Evolutionary conservation across 805 yeast species (phyloP).

Genomic region (Kurtzmaniella fragi): DNA sequence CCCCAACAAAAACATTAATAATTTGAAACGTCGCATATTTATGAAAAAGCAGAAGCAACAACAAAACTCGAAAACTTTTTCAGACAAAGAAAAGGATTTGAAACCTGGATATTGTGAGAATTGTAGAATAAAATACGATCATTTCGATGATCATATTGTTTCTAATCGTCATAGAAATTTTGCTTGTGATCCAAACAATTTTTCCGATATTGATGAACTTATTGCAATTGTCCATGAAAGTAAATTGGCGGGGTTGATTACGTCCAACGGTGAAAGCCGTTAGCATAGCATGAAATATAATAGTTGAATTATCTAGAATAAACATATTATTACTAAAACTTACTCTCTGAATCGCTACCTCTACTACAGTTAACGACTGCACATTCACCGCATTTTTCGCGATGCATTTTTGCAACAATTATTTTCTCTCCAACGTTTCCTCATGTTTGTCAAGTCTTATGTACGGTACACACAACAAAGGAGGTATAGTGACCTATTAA

Average conservation of each 20-base stretch:
- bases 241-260: slow-evolving; percentile 35
- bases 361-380: too few relatives aligned
- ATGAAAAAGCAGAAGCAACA: slow-evolving; percentile 32
- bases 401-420: slow-evolving; percentile 1
- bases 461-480: slow-evolving; percentile 2
- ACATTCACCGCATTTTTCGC: too few relatives aligned
- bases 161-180: slow-evolving; percentile 71
- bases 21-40: slow-evolving; percentile 42
- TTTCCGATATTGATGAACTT: slow-evolving; percentile 70
- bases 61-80: slow-evolving; percentile 4
- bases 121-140: slow-evolving; percentile 78
- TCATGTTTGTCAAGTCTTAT: slow-evolving; percentile 1
- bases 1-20: slow-evolving; percentile 46
- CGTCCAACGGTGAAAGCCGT: slow-evolving; percentile 37
- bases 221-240: slow-evolving; percentile 47
- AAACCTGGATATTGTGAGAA: slow-evolving; percentile 89
- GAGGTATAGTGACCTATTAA: slow-evolving; percentile 14
- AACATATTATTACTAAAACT: too few relatives aligned
- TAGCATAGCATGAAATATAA: slow-evolving; percentile 1
- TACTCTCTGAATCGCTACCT: too few relatives aligned
- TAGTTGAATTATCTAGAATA: too few relatives aligned
- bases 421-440: neutral
- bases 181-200: slow-evolving; percentile 68
- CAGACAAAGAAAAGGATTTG: slow-evolving; percentile 23
- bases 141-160: slow-evolving; percentile 68